Percentiles rank a stretch among this genome's conserved stretches.
Evolutionary conservation across 108 stramenopile genomes (phyloP).

Genomic region (Chaetoceros muelleri): DNA sequence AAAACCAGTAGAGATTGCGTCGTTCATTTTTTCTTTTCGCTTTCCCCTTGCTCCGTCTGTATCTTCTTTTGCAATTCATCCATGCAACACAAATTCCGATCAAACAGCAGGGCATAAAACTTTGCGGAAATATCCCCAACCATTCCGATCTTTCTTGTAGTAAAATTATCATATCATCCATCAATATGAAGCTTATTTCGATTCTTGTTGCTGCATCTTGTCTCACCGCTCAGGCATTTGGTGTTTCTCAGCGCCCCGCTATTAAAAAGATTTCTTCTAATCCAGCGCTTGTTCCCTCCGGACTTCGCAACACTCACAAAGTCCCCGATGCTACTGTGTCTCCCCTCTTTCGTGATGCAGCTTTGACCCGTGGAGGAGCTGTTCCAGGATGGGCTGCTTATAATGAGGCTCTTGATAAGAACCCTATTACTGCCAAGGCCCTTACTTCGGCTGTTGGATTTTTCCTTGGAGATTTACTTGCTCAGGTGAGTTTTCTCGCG

Average conservation of each 20-base stretch:
- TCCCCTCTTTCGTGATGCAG: slow-evolving; percentile 70
- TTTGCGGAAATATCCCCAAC: too few relatives aligned
- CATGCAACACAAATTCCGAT: too few relatives aligned
- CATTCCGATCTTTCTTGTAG: too few relatives aligned
- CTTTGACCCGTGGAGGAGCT: slow-evolving; percentile 75
- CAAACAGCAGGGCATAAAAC: too few relatives aligned
- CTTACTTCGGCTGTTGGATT: slow-evolving; percentile 92
- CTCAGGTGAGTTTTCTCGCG: slow-evolving; percentile 64
- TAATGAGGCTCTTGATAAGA: slow-evolving; percentile 84
- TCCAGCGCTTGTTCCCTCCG: slow-evolving; percentile 31
- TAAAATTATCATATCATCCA: too few relatives aligned
- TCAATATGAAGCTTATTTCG: slow-evolving; percentile 71
- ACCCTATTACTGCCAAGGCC: slow-evolving; percentile 92
- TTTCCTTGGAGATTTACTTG: slow-evolving; percentile 91
- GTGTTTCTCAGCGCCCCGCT: slow-evolving; percentile 19
- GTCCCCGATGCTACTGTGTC: slow-evolving; percentile 27
- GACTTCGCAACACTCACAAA: slow-evolving; percentile 61
- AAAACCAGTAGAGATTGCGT: too few relatives aligned
- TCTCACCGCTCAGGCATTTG: slow-evolving; percentile 64
- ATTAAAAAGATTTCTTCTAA: slow-evolving; percentile 25
- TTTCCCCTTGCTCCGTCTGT: too few relatives aligned
- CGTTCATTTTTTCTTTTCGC: too few relatives aligned
- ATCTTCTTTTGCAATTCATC: too few relatives aligned
- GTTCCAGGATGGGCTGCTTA: slow-evolving; percentile 88
- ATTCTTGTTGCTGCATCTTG: slow-evolving; percentile 52